Conservation (phyloP, 257 asterid genomes). For the Rhazya stricta region DNA sequence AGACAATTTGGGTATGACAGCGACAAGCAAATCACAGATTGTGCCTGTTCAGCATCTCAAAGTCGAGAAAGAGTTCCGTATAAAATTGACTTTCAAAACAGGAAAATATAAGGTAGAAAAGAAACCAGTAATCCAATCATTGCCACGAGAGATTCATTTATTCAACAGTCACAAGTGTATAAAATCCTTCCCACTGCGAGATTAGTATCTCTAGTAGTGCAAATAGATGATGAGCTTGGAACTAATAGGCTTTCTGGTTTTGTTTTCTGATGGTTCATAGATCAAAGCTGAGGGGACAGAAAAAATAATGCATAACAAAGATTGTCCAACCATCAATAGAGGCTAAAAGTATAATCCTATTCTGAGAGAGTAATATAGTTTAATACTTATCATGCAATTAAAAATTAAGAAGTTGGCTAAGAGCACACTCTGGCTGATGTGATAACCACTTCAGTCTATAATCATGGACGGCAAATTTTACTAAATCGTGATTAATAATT, state of each 20-base stretch:
- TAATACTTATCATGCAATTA: neutral
- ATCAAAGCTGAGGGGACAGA: neutral
- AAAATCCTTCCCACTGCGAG: too few relatives aligned
- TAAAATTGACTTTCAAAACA: neutral
- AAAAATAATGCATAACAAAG: neutral
- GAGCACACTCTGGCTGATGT: slow-evolving; percentile 8
- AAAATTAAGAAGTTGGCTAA: slow-evolving; percentile 13
- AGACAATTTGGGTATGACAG: neutral
- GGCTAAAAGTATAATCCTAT: neutral
- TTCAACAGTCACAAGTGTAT: neutral
- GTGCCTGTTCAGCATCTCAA: neutral
- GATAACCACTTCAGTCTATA: neutral
- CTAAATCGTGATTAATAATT: neutral
- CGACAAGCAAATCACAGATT: slow-evolving; percentile 2
- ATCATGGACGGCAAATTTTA: slow-evolving; percentile 17
- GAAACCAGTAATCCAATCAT: neutral
- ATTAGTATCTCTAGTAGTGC: neutral
- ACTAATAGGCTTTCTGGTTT: neutral
- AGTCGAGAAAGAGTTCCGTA: neutral
- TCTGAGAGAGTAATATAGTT: neutral
- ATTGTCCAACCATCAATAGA: neutral
- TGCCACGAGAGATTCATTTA: neutral
- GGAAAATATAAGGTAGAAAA: neutral
- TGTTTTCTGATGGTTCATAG: too few relatives aligned
- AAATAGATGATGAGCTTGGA: neutral